Conservation (phyloP, 2,329 filamentous ascomycete genomes). For the Zymoseptoria tritici region DNA sequence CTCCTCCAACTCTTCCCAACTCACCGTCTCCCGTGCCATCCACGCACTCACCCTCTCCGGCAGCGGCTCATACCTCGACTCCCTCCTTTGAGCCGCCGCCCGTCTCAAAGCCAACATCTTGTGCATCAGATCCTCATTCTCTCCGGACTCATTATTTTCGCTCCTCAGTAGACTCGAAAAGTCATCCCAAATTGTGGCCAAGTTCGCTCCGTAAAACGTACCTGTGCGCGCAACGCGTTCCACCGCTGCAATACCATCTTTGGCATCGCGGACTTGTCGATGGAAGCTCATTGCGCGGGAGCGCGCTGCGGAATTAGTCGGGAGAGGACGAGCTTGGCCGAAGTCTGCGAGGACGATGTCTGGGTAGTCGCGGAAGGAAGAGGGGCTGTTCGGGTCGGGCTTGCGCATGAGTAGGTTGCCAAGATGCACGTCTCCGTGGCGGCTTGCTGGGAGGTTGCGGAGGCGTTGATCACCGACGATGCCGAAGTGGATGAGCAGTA, state of each 20-base stretch:
- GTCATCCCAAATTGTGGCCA: background rate
- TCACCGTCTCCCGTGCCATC: background rate
- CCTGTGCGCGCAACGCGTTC: background rate
- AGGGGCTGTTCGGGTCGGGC: background rate
- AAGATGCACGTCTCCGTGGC: background rate
- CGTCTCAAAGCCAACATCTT: background rate
- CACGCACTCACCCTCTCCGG: background rate
- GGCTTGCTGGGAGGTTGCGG: background rate
- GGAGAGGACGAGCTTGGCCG: background rate
- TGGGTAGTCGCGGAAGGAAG: background rate
- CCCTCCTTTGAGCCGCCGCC: background rate
- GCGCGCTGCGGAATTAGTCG: background rate
- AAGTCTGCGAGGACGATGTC: constrained; percentile 1
- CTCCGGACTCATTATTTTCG: background rate
- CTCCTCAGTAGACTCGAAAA: background rate
- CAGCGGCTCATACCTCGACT: background rate
- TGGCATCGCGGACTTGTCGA: background rate
- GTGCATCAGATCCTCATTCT: background rate
- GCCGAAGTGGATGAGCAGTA: background rate
- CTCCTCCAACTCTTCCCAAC: background rate
- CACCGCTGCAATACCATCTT: background rate
- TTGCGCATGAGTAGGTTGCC: background rate
- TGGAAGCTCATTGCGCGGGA: background rate
- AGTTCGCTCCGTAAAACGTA: background rate
- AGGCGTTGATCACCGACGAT: background rate